Evolutionary conservation across 768 basidiomycete genomes (phyloP).

Genomic region (Galerina marginata): DNA sequence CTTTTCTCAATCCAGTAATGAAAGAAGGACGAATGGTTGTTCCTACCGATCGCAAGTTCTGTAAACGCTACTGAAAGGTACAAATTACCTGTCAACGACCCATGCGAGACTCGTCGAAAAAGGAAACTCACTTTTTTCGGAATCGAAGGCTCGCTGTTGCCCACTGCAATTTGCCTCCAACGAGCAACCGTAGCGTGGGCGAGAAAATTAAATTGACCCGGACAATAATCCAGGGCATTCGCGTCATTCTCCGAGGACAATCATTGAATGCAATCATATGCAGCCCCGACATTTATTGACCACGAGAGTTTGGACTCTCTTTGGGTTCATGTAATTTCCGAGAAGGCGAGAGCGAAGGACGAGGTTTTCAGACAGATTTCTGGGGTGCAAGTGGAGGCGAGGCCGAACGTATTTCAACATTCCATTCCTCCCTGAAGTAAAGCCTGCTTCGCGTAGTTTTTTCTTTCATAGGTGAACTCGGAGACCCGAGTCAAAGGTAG

Average conservation of each 20-base stretch:
- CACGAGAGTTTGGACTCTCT: background rate
- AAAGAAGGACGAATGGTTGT: constrained; percentile 19
- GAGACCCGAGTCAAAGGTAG: background rate
- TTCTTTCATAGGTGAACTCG: background rate
- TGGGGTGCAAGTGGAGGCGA: background rate
- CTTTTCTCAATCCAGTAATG: constrained; percentile 19
- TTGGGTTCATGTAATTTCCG: background rate
- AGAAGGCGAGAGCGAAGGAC: constrained; percentile 6
- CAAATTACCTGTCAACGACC: constrained; percentile 27
- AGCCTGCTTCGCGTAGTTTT: background rate
- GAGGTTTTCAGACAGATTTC: background rate
- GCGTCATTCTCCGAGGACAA: constrained; percentile 9
- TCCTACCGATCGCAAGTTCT: constrained; percentile 23
- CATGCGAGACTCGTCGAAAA: constrained; percentile 22
- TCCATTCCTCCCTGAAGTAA: background rate
- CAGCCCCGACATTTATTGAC: background rate
- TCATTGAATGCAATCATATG: constrained; percentile 3
- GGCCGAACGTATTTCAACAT: background rate
- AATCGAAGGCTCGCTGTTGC: constrained; percentile 7
- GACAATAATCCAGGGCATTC: constrained; percentile 10
- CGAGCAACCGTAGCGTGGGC: constrained; percentile 1
- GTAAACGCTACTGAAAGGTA: constrained; percentile 23
- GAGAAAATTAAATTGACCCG: constrained; percentile 7
- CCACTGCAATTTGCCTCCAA: constrained; percentile 7
- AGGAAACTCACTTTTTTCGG: constrained; percentile 26